Base-by-base conservation (phyloP, 2,329 filamentous ascomycete species). In the Dactylonectria macrodidyma region DNA sequence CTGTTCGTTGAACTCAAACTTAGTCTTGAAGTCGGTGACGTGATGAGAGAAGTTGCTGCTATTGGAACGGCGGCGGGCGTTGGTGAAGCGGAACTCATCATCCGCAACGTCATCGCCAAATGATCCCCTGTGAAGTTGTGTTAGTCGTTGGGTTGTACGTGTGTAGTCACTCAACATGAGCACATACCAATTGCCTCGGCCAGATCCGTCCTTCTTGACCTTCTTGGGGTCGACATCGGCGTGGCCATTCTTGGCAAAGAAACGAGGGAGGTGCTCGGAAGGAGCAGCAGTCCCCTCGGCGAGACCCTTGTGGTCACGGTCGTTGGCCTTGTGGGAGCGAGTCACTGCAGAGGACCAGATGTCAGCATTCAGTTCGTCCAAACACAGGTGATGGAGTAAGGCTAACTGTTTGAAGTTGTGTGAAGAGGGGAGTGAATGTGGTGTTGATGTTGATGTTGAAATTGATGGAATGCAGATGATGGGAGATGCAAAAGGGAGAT, bases 171-270 rank as follows among this genome's bases (percentile, higher is more conserved):
- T 24, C 6, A 11, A 56, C 19, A 59, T 41, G 26, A 22, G 14
- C 26, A 78, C 92, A 82, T 89, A 97, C 95, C 95, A 99, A 83
- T 98, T 98, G 79, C 93, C 94, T 83, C 93, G 95, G 75, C 95
- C 95, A 74, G 89, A 92, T 71, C 95, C 95, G 78, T 97, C 93
- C 87, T 99, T 99, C 91, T 99, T 99, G 80, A 93, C 92, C 87
- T 97, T 96, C 83, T 94, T 95, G 69, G 96, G 95, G 79, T 97
- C 93, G 75, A 88, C 86, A 78, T 95, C 95, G 76, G 90, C 86
- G 79, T 92, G 92, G 73, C 95, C 95, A 68, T 90, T 85, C 86
- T 98, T 98, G 82, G 90, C 94, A 81, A 98, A 98, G 89, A 93
- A 98, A 79, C 95, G 94, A 78, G 96, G 95, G 33, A 97, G 85